A percentile compares a stretch with the other conserved stretches of the same genome.
phyloP scores from a whole-genome alignment of 176 grass and related monocot genomes.

The Themeda triandra region DNA sequence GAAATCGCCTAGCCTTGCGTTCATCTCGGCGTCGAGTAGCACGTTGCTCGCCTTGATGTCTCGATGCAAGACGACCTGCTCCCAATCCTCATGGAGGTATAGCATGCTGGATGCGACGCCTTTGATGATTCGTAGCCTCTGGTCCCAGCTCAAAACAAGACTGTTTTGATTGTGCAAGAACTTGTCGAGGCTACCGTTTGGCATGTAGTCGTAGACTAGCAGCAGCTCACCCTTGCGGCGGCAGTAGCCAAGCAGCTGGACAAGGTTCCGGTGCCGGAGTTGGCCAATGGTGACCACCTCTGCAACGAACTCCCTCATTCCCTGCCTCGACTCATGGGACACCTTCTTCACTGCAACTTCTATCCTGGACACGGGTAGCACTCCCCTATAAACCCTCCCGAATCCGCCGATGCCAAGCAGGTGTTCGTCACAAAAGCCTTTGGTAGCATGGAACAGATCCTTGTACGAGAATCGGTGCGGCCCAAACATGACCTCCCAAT shows the following conservation, averaged over 20 bases:
- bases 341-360: conserved; percentile 52
- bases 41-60: conserved; percentile 57
- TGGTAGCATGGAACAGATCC: conserved; percentile 40
- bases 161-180: neutral
- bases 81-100: conserved; percentile 53
- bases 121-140: conserved; percentile 29
- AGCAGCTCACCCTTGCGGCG: conserved; percentile 39
- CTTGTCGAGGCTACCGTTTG: conserved; percentile 34
- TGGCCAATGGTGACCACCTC: conserved; percentile 41
- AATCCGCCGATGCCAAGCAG: conserved; percentile 54
- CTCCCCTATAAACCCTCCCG: conserved; percentile 46
- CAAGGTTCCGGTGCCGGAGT: conserved; percentile 45
- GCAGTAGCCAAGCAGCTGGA: conserved; percentile 50
- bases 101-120: conserved; percentile 30
- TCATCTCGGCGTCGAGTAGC: conserved; percentile 45
- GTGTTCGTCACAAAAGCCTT: conserved; percentile 20
- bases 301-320: conserved; percentile 39
- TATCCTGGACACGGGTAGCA: neutral
- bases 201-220: conserved; percentile 39
- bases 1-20: conserved; percentile 39
- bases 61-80: conserved; percentile 37
- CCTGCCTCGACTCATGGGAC: conserved; percentile 48
- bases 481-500: conserved; percentile 34
- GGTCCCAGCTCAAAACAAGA: conserved; percentile 5
- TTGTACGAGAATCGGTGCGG: conserved; percentile 50